Evolutionary conservation across 768 basidiomycete species (phyloP).

Genomic region (Mycena floridula): DNA sequence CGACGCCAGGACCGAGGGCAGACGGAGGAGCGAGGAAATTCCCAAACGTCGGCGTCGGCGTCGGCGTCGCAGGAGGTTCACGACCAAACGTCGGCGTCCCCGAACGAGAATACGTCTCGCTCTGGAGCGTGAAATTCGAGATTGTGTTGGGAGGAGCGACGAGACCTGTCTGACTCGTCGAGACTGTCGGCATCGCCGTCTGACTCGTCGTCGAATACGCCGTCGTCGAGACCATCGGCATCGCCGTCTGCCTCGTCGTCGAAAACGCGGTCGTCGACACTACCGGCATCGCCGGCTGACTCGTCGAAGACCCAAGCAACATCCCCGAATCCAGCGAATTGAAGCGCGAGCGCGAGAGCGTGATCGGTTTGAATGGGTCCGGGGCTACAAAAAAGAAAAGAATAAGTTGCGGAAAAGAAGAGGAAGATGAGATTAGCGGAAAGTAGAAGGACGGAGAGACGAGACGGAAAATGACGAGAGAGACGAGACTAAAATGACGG

Average conservation of each 20-base stretch:
- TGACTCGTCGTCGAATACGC: too few species aligned
- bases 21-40: conserved; percentile 35
- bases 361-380: conserved; percentile 31
- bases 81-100: neutral
- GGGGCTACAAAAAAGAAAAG: conserved; percentile 31
- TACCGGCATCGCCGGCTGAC: neutral
- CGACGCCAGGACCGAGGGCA: too few species aligned
- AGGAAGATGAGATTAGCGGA: too few species aligned
- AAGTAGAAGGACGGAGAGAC: too few species aligned
- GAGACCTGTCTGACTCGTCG: conserved; percentile 1
- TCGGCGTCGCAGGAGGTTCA: neutral
- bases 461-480: too few species aligned
- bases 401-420: too few species aligned
- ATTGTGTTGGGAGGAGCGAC: neutral
- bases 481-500: too few species aligned
- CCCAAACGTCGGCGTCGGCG: conserved; percentile 25
- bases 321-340: conserved; percentile 50
- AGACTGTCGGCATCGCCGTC: neutral
- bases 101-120: neutral
- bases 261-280: conserved; percentile 1
- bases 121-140: too few species aligned
- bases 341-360: conserved; percentile 41
- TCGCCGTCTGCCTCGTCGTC: too few species aligned
- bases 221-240: neutral
- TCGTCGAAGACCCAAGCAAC: conserved; percentile 1